These are phyloP conservation scores for Globisporangium rhizosaccharum DNA, from an alignment of 352 stramenopile genomes.

Conservation along the genomic window DNA sequence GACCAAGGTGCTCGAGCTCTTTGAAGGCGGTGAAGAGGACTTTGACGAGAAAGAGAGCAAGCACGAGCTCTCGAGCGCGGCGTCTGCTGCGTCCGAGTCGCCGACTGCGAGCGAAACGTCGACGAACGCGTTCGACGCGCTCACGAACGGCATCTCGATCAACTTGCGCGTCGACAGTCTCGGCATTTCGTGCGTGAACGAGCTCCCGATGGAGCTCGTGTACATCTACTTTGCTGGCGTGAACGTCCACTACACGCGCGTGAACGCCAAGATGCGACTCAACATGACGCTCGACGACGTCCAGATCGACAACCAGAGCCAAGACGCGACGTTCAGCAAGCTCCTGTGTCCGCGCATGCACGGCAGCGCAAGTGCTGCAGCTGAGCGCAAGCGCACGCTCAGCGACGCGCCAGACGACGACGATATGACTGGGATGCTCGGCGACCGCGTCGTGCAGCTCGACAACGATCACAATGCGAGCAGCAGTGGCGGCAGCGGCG, in stretches of 20 bases:
- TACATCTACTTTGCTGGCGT: conserved; percentile 85
- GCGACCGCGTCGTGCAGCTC: conserved; percentile 19
- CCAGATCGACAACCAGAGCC: conserved; percentile 85
- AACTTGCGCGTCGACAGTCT: conserved; percentile 73
- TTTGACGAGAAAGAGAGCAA: conserved; percentile 80
- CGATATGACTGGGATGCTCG: conserved; percentile 41
- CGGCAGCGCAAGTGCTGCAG: conserved; percentile 11
- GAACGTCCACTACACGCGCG: conserved; percentile 64
- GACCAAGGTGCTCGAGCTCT: conserved; percentile 89
- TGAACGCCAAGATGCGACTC: conserved; percentile 82
- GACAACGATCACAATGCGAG: conserved; percentile 8
- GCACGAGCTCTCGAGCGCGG: conserved; percentile 61
- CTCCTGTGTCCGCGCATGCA: conserved; percentile 70
- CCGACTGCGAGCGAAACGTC: conserved; percentile 72
- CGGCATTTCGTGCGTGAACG: conserved; percentile 84
- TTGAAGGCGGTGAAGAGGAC: conserved; percentile 85
- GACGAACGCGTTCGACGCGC: conserved; percentile 58
- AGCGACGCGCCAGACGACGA: conserved; percentile 31
- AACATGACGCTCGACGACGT: conserved; percentile 83
- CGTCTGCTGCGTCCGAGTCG: conserved; percentile 58
- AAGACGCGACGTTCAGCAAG: conserved; percentile 82
- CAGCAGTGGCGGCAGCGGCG: conserved; percentile 29
- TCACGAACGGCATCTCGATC: conserved; percentile 61
- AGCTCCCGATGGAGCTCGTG: conserved; percentile 80
- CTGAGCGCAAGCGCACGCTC: conserved; percentile 31